Percentiles rank a stretch among this genome's conserved stretches.
Evolutionary conservation across 163 green algal species (phyloP).

Genomic region (Scenedesmus sp.): DNA sequence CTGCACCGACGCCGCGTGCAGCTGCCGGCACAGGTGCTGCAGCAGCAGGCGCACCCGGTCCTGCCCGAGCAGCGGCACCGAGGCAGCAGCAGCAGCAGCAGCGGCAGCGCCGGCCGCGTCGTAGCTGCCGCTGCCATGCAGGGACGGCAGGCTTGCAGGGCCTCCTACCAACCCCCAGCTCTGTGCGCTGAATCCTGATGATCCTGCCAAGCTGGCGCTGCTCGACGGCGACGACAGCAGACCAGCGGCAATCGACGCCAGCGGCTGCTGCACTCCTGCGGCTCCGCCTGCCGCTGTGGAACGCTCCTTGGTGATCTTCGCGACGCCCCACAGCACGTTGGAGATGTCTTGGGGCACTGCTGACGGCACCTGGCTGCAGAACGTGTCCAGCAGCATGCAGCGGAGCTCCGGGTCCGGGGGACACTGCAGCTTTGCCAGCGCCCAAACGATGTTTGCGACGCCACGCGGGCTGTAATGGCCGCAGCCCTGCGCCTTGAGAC

Average conservation of each 20-base stretch:
- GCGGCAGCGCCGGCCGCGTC: too few species aligned
- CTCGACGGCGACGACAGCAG: neutral
- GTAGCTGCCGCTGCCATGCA: neutral
- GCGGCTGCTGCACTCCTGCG: neutral
- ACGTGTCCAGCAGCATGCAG: constrained; percentile 44
- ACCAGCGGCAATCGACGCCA: neutral
- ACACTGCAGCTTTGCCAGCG: constrained; percentile 55
- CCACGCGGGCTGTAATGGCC: constrained; percentile 50
- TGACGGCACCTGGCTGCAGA: constrained; percentile 25
- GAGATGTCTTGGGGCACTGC: constrained; percentile 55
- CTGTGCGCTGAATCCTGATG: neutral
- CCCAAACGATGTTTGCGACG: constrained; percentile 53
- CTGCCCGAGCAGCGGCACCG: constrained; percentile 23
- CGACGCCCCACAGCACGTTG: constrained; percentile 57
- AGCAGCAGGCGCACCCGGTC: constrained; percentile 50
- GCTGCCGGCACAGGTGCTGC: constrained; percentile 49
- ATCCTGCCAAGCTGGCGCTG: neutral
- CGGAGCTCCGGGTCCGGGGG: constrained; percentile 25
- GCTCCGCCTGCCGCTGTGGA: neutral
- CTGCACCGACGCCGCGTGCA: constrained; percentile 48
- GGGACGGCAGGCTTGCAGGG: neutral
- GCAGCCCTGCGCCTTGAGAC: constrained; percentile 41
- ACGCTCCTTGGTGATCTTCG: constrained; percentile 57
- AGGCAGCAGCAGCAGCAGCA: neutral
- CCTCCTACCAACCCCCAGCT: neutral